Evolutionary conservation across 1,284 basidiomycete genomes (phyloP).

Genomic region (Trametes polyzona): DNA sequence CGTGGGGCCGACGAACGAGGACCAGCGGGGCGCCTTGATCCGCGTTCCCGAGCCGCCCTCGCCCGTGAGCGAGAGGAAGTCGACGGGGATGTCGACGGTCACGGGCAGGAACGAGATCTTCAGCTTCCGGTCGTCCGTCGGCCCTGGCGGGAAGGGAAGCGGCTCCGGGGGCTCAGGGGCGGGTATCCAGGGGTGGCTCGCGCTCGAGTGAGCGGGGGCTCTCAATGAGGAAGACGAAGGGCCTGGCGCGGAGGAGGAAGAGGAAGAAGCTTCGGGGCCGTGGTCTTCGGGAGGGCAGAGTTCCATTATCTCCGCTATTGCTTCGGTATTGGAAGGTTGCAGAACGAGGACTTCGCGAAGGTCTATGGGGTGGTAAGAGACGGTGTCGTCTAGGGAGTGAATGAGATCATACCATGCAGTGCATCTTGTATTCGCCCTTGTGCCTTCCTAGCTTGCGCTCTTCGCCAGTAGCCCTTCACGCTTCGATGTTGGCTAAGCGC

Average conservation of each 20-base stretch:
- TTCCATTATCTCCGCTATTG: conserved; percentile 52
- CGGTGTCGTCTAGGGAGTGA: not conserved
- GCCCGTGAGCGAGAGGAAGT: conserved; percentile 22
- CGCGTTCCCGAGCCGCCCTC: conserved; percentile 34
- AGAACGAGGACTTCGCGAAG: conserved; percentile 58
- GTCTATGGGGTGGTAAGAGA: conserved; percentile 41
- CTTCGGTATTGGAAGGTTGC: conserved; percentile 64
- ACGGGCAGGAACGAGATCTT: conserved; percentile 52
- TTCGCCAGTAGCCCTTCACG: conserved; percentile 66
- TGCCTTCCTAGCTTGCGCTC: conserved; percentile 66
- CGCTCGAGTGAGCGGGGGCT: conserved; percentile 16
- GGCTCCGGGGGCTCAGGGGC: conserved; percentile 45
- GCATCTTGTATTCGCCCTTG: conserved; percentile 61
- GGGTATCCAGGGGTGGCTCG: conserved; percentile 20
- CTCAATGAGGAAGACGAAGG: conserved; percentile 25
- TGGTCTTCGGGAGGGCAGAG: conserved; percentile 39
- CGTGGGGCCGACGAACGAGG: conserved; percentile 37
- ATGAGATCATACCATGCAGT: conserved; percentile 49
- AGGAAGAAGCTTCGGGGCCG: conserved; percentile 4
- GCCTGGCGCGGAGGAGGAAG: conserved; percentile 25
- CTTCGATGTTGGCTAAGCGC: conserved; percentile 65
- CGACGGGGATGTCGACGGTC: conserved; percentile 44
- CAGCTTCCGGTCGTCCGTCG: conserved; percentile 53
- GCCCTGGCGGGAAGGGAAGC: conserved; percentile 52
- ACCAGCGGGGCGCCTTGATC: conserved; percentile 25